Percentiles rank a stretch among this genome's conserved stretches.
Conservation (phyloP, 805 yeast genomes). For the Candida morakotiae region DNA sequence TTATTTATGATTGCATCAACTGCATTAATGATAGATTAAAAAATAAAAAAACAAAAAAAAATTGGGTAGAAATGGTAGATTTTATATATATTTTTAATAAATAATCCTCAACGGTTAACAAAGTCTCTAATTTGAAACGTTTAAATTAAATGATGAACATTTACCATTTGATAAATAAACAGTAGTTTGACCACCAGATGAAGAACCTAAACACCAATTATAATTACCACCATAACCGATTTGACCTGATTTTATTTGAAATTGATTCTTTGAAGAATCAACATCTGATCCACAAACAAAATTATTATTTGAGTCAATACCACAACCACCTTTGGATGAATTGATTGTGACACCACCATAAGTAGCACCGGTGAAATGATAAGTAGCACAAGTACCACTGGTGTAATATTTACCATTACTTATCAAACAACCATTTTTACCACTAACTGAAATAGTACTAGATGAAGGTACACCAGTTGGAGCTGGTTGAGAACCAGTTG, state of each 20-base stretch:
- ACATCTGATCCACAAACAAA: conserved; percentile 17
- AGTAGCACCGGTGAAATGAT: conserved; percentile 48
- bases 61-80: conserved; percentile 19
- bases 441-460: conserved; percentile 43
- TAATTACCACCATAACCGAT: conserved; percentile 60
- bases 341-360: conserved; percentile 71
- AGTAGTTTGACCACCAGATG: conserved; percentile 41
- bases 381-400: conserved; percentile 83
- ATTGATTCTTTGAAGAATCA: conserved; percentile 38
- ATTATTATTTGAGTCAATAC: conserved; percentile 25
- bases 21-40: conserved; percentile 26
- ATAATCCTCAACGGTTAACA: conserved; percentile 39
- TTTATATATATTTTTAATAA: conserved; percentile 20
- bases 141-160: conserved; percentile 10
- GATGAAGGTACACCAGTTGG: conserved; percentile 13
- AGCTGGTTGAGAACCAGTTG: conserved; percentile 9
- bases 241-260: conserved; percentile 42
- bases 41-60: conserved; percentile 1
- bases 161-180: conserved; percentile 39
- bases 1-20: conserved; percentile 35
- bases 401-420: conserved; percentile 82
- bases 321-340: conserved; percentile 75
- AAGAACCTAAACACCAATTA: conserved; percentile 51
- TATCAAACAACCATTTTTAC: conserved; percentile 71
- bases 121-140: neutral